Conservation (phyloP, 164 flowering plant genomes). For the Kingdonia uniflora region DNA sequence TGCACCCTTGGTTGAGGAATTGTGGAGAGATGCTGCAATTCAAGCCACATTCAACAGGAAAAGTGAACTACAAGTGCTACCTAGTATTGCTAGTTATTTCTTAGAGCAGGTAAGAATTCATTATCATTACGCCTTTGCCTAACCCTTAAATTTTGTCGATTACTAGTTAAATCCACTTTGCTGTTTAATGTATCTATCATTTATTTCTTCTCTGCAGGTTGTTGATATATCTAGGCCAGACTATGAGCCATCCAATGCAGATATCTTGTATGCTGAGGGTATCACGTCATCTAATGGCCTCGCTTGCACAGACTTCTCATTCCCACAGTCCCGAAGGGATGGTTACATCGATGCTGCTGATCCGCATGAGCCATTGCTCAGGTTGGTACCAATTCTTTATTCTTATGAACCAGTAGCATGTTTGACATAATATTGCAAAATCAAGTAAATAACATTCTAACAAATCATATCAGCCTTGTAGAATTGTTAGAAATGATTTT, state of each 20-base stretch:
- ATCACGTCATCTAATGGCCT: slow-evolving; percentile 90
- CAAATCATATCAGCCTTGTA: no score
- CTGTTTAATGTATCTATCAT: no score
- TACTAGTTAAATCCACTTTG: no score
- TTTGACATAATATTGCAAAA: no score
- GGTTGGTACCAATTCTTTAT: slow-evolving; percentile 31
- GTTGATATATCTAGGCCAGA: slow-evolving; percentile 62
- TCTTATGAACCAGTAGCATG: background rate
- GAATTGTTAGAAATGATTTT: no score
- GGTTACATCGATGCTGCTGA: slow-evolving; percentile 34
- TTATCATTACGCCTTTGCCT: background rate
- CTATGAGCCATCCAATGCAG: slow-evolving; percentile 78
- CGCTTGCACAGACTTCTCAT: slow-evolving; percentile 63
- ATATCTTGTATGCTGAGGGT: slow-evolving; percentile 85
- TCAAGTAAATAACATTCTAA: no score
- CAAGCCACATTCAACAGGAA: slow-evolving; percentile 72
- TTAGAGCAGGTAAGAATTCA: slow-evolving; percentile 56
- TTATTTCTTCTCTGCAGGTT: slow-evolving; percentile 36
- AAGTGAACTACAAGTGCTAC: slow-evolving; percentile 63
- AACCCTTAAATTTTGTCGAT: no score
- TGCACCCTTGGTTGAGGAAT: slow-evolving; percentile 82
- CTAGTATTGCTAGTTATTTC: slow-evolving; percentile 65
- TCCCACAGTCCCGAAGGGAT: slow-evolving; percentile 47
- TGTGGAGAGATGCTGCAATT: slow-evolving; percentile 82
- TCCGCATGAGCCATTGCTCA: slow-evolving; percentile 56